Base-by-base conservation (phyloP, 495 filamentous ascomycete genomes). In the Annulohypoxylon moriforme region DNA sequence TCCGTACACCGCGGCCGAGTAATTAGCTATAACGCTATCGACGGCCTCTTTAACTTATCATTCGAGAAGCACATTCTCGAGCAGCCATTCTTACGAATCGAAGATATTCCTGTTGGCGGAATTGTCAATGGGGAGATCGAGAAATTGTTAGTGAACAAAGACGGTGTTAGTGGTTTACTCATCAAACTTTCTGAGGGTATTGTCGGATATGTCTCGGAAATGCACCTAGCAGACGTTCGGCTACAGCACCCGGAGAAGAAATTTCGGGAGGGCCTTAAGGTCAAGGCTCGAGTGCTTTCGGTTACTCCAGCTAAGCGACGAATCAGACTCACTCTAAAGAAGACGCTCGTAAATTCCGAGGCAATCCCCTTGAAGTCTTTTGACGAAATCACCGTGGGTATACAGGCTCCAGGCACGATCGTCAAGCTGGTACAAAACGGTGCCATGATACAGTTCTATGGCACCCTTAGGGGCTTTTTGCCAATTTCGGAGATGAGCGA, bases 401-500 rank as follows among this genome's bases (percentile, higher is more conserved):
- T 89, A 63, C 90, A 94, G 71, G 90, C 89, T 25, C 91, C 89
- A 18, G 96, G 95, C 64, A 97, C 94, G 6, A 89, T 99, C 57
- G 82, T 97, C 68, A 96, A 89, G 49, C 78, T 98, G 11, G 81
- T 94, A 47, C 76, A 85, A 20, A 87, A 88, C 69, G 96, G 96
- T 64, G 96, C 95, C 11, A 88, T 96, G 20, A 92, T 98, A 55
- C 94, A 97, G 72, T 99, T 98, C 83, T 98, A 94, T 75, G 93
- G 94, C 22, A 79, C 84, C 8, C 81, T 98, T 40, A 87, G 88
- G 52, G 96, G 89, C 10, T 98, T 95, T 80, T 86, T 99, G 61
- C 95, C 96, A 1, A 89, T 96, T 2, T 91, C 92, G 2, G 95
- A 99, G 76, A 98, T 99, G 96, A 97, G 94, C 77, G 96, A 98